Percentiles rank a stretch among this genome's conserved stretches.
phyloP scores from a whole-genome alignment of 108 stramenopile species.

The Discostella pseudostelligera region DNA sequence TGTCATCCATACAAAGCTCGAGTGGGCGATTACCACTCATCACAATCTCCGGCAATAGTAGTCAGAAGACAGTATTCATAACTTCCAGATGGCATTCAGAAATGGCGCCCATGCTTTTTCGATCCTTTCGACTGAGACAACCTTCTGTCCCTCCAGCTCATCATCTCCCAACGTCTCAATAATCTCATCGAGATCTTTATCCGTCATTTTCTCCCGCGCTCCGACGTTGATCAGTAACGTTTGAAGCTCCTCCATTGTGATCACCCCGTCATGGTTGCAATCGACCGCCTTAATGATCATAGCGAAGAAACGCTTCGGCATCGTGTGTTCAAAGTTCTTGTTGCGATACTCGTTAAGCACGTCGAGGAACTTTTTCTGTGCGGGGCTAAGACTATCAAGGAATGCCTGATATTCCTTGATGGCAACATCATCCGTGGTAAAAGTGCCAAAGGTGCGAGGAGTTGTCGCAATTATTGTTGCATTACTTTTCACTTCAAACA shows the following conservation, averaged over 20 bases:
- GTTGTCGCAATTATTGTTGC: too few relatives aligned
- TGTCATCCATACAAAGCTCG: too few relatives aligned
- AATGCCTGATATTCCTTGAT: constrained; percentile 8
- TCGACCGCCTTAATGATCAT: constrained; percentile 28
- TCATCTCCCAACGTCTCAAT: constrained; percentile 34
- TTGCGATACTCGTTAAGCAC: constrained; percentile 24
- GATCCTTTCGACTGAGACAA: constrained; percentile 28
- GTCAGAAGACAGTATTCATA: too few relatives aligned
- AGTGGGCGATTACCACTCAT: too few relatives aligned
- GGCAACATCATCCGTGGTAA: constrained; percentile 3
- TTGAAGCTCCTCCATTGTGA: constrained; percentile 24
- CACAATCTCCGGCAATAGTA: too few relatives aligned
- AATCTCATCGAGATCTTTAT: constrained; percentile 28
- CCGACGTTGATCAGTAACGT: constrained; percentile 37
- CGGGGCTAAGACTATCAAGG: constrained; percentile 12
- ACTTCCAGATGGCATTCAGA: not conserved
- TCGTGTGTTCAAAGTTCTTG: constrained; percentile 20
- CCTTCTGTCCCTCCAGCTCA: constrained; percentile 14
- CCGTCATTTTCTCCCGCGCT: constrained; percentile 20
- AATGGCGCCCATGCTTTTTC: constrained; percentile 17
- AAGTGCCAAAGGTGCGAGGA: not conserved
- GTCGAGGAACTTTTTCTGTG: constrained; percentile 16
- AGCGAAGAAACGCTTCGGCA: constrained; percentile 27
- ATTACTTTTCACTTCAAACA: too few relatives aligned
- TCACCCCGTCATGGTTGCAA: constrained; percentile 25